Percentiles rank a stretch among this genome's conserved stretches.
These are phyloP conservation scores for Tritrichomonas foetus DNA, from an alignment of 208 protist species.

Conservation along the genomic window DNA sequence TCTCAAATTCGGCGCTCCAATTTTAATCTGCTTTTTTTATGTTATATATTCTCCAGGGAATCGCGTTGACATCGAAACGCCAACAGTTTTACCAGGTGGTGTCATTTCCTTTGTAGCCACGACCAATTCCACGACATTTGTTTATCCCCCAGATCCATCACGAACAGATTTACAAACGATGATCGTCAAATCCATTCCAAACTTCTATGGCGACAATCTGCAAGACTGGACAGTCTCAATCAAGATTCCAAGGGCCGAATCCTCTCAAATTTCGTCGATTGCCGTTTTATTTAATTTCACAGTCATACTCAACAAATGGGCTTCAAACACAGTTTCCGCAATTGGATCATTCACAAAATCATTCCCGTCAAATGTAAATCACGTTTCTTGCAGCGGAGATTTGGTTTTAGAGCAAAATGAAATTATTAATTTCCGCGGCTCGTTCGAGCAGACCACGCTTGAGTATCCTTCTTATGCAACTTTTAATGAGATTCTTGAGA, in stretches of 20 bases:
- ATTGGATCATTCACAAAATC: background rate
- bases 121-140: background rate
- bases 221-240: background rate
- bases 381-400: background rate
- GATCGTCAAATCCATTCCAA: background rate
- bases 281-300: background rate
- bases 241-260: background rate
- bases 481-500: background rate
- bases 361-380: background rate
- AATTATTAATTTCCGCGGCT: background rate
- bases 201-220: background rate
- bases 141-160: background rate
- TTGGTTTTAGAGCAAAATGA: background rate
- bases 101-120: background rate
- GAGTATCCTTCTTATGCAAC: too few species aligned
- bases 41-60: background rate
- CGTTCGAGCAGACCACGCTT: background rate
- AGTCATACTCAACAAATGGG: background rate
- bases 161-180: background rate
- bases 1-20: background rate
- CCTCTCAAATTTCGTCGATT: background rate
- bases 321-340: background rate
- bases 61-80: background rate
- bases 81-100: background rate
- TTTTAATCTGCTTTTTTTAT: background rate